A percentile compares a stretch with the other conserved stretches of the same genome.
These are phyloP conservation scores for Sclerotinia trifoliorum DNA, from an alignment of 2,329 filamentous ascomycete species.

Conservation along the genomic window DNA sequence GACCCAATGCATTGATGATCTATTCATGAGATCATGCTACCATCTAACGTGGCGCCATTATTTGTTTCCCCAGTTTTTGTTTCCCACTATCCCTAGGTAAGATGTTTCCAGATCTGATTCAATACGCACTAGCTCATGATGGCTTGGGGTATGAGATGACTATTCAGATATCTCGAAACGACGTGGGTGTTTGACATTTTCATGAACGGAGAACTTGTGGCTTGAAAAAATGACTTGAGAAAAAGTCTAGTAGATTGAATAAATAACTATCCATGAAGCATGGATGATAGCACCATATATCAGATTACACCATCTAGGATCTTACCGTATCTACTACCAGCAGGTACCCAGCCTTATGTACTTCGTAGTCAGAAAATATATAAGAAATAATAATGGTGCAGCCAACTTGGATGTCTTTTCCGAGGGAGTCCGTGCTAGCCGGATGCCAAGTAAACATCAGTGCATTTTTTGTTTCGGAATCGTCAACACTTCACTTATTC, in stretches of 20 bases:
- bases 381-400: neutral
- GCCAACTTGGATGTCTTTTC: neutral
- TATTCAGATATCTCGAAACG: constrained; percentile 12
- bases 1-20: constrained; percentile 9
- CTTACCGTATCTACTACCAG: neutral
- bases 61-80: neutral
- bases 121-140: neutral
- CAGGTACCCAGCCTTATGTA: neutral
- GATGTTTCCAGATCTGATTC: neutral
- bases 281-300: neutral
- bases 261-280: neutral
- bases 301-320: neutral
- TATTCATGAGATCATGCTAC: neutral
- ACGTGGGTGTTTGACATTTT: constrained; percentile 6
- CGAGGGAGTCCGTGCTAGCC: constrained; percentile 1
- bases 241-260: neutral
- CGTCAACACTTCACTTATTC: constrained; percentile 1
- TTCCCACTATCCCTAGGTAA: neutral
- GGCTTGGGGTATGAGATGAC: neutral
- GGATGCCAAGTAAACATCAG: neutral
- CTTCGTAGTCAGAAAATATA: neutral
- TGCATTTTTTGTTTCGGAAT: constrained; percentile 21
- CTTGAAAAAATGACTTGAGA: neutral
- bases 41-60: neutral
- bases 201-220: neutral